Evolutionary conservation across 345 rosid genomes (phyloP), one percentile per base, ranked within the genome.

Genomic region (Euphorbia pulcherrima): DNA sequence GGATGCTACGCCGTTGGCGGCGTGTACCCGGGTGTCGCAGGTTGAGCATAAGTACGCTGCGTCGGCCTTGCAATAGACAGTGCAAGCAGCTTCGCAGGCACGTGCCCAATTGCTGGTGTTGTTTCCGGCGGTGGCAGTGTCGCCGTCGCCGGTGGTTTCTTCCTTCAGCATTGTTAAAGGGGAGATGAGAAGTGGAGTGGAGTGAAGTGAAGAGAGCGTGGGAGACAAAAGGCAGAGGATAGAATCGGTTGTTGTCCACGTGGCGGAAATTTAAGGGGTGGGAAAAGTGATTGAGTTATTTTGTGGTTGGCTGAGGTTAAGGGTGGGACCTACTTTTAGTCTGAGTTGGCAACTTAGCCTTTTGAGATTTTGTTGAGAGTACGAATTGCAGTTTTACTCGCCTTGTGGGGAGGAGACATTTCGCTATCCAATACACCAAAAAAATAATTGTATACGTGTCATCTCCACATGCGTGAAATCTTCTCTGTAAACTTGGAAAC

Each of bases 21-120:
- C 84, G 27, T 92, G 97, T 26, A 85, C 73, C 1, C 88, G 82
- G 28, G 89, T 81, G 65, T 92, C 96, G 51, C 98, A 90, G 46
- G 78, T 68, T 0, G 77, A 70, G 57, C 98, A 90, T 1, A 92
- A 77, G 75, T 90, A 92, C 1, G 93, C 92, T 8, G 90, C 72
- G 64, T 92, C 98, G 1, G 92, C 95, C 20, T 76, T 75, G 82
- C 96, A 88, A 85, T 92, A 92, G 64, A 92, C 89, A 1, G 87
- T 80, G 84, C 90, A 85, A 3, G 95, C 86, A 0, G 89, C 89
- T 12, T 86, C 97, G 39, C 98, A 92, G 3, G 56, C 71, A 9
- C 90, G 87, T 20, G 88, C 85, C 92, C 95, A 86, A 28, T 65
- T 75, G 78, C n/a, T n/a, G n/a, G n/a, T n/a, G n/a, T 74, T 82